These are phyloP conservation scores for Candida taoyuanica DNA, from an alignment of 805 yeast species.

Conservation along the genomic window DNA sequence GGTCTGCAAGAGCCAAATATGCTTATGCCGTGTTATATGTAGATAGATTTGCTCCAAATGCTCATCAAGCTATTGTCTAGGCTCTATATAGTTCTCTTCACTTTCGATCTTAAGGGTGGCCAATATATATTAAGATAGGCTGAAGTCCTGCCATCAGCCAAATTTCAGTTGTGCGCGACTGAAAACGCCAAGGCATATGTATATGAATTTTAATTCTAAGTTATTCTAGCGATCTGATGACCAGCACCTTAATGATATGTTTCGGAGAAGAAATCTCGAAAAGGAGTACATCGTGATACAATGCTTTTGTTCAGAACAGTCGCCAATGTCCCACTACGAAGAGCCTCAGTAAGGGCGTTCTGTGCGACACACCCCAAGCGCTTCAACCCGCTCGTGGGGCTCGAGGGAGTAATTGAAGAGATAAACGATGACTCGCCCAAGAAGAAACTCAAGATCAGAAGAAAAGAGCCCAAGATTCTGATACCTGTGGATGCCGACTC, in stretches of 20 bases:
- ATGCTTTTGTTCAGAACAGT: not conserved
- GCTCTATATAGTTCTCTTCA: too few relatives aligned
- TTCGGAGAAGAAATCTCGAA: too few relatives aligned
- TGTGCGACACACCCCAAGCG: not conserved
- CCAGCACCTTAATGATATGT: too few relatives aligned
- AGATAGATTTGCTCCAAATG: too few relatives aligned
- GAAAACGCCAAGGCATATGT: conserved; percentile 2
- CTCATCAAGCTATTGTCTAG: too few relatives aligned
- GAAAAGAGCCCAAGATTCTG: conserved; percentile 19
- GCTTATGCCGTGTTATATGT: too few relatives aligned
- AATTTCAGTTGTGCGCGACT: conserved; percentile 1
- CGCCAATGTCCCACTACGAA: not conserved
- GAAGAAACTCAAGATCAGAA: conserved; percentile 6
- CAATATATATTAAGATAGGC: too few relatives aligned
- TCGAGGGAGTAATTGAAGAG: conserved; percentile 26
- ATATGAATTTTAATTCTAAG: too few relatives aligned
- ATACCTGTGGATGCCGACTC: conserved; percentile 20
- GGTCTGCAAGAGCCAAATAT: too few relatives aligned
- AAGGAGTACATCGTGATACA: too few relatives aligned
- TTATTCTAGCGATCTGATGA: too few relatives aligned
- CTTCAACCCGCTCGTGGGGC: conserved; percentile 23
- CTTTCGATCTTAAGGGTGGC: too few relatives aligned
- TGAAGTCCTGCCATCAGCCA: not conserved
- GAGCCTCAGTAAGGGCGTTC: not conserved
- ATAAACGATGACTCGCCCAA: conserved; percentile 16